Conservation (phyloP, 805 yeast species). For the Hanseniaspora vineae region DNA sequence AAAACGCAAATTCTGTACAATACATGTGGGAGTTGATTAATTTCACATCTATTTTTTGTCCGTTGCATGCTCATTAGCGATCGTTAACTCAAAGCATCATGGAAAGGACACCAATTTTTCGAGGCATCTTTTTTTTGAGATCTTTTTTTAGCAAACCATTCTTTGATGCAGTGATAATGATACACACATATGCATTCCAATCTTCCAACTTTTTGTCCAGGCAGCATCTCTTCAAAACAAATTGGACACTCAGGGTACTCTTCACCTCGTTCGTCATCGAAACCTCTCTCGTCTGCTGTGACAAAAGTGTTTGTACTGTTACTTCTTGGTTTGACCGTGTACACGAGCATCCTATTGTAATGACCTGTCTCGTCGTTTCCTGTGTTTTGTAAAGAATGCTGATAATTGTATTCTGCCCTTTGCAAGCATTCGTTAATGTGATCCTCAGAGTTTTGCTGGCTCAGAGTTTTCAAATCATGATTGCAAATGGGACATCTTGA, state of each 20-base stretch:
- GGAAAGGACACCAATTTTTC: conserved; percentile 39
- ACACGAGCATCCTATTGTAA: conserved; percentile 75
- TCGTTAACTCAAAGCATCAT: conserved; percentile 21
- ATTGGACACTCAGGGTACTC: conserved; percentile 76
- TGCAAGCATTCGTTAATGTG: conserved; percentile 64
- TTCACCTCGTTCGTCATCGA: conserved; percentile 14
- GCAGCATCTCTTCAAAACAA: conserved; percentile 76
- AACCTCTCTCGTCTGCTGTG: conserved; percentile 1
- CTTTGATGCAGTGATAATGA: conserved; percentile 80
- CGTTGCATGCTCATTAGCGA: background rate
- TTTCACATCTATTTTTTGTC: background rate
- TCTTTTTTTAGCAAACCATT: conserved; percentile 71
- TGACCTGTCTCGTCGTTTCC: conserved; percentile 19
- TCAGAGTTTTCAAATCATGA: conserved; percentile 8
- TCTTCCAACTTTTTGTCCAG: conserved; percentile 84
- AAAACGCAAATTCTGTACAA: too few relatives aligned
- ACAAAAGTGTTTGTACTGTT: conserved; percentile 7
- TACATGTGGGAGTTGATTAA: too few relatives aligned
- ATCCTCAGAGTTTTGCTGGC: conserved; percentile 29
- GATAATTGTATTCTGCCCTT: conserved; percentile 36
- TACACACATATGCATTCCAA: conserved; percentile 90
- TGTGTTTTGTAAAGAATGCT: conserved; percentile 38
- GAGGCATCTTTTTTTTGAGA: conserved; percentile 12
- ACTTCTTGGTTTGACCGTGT: conserved; percentile 26
- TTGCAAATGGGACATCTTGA: conserved; percentile 31